phyloP scores from a whole-genome alignment of 164 flowering plant species.

The Cinnamomum chago region DNA sequence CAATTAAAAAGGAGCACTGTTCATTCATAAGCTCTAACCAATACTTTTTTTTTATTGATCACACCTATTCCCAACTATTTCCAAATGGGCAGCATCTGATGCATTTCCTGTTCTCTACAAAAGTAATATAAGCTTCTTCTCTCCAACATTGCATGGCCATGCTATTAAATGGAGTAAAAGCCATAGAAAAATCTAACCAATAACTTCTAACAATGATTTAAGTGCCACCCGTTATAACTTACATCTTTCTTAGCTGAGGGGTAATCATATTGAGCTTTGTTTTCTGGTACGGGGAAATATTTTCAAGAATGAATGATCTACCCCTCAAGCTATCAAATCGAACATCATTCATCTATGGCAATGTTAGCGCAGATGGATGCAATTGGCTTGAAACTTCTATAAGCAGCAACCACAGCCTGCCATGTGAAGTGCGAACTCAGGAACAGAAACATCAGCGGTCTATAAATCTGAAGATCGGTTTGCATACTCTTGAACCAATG shows the following conservation, averaged over 20 bases:
- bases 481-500: slow-evolving; percentile 89
- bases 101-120: neutral
- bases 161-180: neutral
- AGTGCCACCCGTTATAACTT: neutral
- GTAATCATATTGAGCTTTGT: neutral
- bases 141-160: neutral
- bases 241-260: neutral
- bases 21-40: too few species aligned
- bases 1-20: too few species aligned
- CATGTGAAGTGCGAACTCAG: neutral
- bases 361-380: neutral
- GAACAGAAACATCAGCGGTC: slow-evolving; percentile 1
- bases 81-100: neutral
- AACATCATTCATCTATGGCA: neutral
- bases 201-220: too few species aligned
- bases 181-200: neutral
- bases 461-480: slow-evolving; percentile 65
- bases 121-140: neutral
- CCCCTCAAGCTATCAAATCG: neutral
- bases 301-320: neutral
- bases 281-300: neutral
- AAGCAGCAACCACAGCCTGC: neutral
- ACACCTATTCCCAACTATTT: neutral
- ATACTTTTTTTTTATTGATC: neutral
- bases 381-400: neutral